Base-by-base conservation (phyloP, 768 basidiomycete species). In the Flagelloscypha sp. region DNA sequence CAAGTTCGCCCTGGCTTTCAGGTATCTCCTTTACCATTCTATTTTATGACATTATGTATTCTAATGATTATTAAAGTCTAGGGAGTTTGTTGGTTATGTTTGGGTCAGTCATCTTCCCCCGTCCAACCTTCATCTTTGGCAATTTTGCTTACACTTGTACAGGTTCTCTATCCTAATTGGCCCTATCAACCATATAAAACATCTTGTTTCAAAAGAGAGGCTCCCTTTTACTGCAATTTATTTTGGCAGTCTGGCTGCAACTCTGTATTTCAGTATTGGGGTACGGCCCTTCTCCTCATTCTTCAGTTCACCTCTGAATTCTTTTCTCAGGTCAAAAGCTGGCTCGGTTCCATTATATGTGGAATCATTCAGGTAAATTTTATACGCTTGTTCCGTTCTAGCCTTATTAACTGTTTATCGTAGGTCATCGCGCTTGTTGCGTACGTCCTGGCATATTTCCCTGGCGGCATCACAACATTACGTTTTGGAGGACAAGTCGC, bases 61-160 rank as follows among this genome's bases (percentile, higher is more conserved):
- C 2, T 8, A 19, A 29, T 30, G 24, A n/a, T 36, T 17, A 6
- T 31, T 28, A 15, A 50, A 88, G 87, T 51, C 62, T 94, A 37
- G 92, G 92, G 24, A 88, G 85, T 45, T 61, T 90, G 40, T 74
- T 99, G 20, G 93, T 98, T 56, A 98, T 99, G 94, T 80, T 87
- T 53, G 95, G 90, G 80, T 89, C 48, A 48, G 80, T 50, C 12
- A 8, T 33, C 4, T 7, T 27, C 15, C 17, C 11, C 15, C 20
- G 11, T 27, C 24, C 13, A 25, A 10, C n/a, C 8, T n/a, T 17
- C 36, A 5, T 15, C 28, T 15, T 29, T 17, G 27, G 12, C 31
- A 11, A 18, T 4, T 31, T 37, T 25, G 18, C 37, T 38, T 12
- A 31, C 35, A 9, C 29, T 35, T 33, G 18, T 33, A 10, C 48